Percentiles rank a stretch among this genome's conserved stretches.
These are phyloP conservation scores for Panellus pusillus DNA, from an alignment of 768 basidiomycete genomes.

Conservation along the genomic window DNA sequence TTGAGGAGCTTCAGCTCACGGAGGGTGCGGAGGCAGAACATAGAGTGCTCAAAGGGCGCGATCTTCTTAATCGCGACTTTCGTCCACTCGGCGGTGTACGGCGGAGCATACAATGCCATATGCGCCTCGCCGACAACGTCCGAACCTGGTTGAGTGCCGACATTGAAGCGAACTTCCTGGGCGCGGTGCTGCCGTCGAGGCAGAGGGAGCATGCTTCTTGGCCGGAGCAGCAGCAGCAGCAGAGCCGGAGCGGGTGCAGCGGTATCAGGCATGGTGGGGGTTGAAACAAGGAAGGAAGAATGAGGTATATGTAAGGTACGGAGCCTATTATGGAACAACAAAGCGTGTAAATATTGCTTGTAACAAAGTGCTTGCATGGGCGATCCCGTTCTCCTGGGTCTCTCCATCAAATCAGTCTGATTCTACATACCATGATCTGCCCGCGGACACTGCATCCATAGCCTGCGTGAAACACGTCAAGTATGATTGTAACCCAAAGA, in stretches of 20 bases:
- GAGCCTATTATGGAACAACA: slow-evolving; percentile 16
- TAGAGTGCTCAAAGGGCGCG: slow-evolving; percentile 91
- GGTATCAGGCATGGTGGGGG: slow-evolving; percentile 21
- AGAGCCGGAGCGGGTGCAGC: background rate
- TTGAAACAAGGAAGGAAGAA: slow-evolving; percentile 3
- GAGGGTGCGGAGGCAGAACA: slow-evolving; percentile 91
- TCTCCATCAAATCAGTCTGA: slow-evolving; percentile 1
- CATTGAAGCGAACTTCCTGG: slow-evolving; percentile 89
- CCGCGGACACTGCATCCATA: background rate
- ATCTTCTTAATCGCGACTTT: slow-evolving; percentile 97
- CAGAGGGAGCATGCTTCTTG: slow-evolving; percentile 39
- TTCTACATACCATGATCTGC: slow-evolving; percentile 1
- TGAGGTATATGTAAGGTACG: slow-evolving; percentile 15
- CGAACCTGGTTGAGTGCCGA: slow-evolving; percentile 79
- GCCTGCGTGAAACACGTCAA: slow-evolving; percentile 8
- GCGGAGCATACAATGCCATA: slow-evolving; percentile 97
- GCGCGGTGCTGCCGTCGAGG: slow-evolving; percentile 48
- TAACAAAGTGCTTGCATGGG: slow-evolving; percentile 8
- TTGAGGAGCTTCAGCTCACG: slow-evolving; percentile 84
- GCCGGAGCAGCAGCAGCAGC: slow-evolving; percentile 11
- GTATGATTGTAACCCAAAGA: no score
- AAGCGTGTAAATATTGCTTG: slow-evolving; percentile 11
- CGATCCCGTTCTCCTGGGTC: slow-evolving; percentile 11
- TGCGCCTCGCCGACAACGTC: slow-evolving; percentile 88
- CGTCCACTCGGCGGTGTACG: slow-evolving; percentile 80